Evolutionary conservation across 2,329 filamentous ascomycete species (phyloP), one percentile per base, ranked within the genome.

Genomic region (Ceratocystis huliohia): DNA sequence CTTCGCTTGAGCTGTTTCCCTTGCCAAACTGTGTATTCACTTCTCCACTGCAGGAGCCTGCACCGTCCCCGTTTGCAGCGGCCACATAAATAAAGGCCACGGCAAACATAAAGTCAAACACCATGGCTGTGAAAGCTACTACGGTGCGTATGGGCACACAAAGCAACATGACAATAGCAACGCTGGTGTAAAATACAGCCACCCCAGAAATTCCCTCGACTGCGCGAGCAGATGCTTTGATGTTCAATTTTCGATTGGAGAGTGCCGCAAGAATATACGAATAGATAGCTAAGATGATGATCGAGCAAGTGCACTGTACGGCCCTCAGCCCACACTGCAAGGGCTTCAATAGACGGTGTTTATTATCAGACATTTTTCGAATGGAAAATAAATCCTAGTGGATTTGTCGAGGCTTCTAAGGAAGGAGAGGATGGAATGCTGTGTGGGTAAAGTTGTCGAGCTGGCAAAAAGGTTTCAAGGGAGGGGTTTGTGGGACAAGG

Each of bases 1-100:
- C 64, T 56, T 50, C 48, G 37, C 57, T 33, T 37, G 64, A 69
- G 56, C 78, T 76, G n/a, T 80, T 76, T n/a, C 76, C 74, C 44
- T 81, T 79, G 46, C 91, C 91, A 65, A 93, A 83, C 5, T 84
- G 85, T 17, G 85, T 93, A 61, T 81, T 78, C 68, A 91, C 80
- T 17, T 77, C 77, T 15, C 76, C 79, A 17, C 69, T 73, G 78
- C 92, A 96, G 63, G 77, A 82, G 68, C 81, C 76, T 0, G 84
- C 83, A 46, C 91, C 91, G 66, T 83, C 76, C 46, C 88, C 82
- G 68, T 89, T 92, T 69, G 89, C 80, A 62, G 87, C 79, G 0
- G 91, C 90, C 68, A 96, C 83, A 73, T 91, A 95, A 73, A 95
- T 83, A 79, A 94, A 94, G 67, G 80, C 84, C 50, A 82, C 89